Conservation (phyloP, 805 yeast genomes). For the Zygotorulaspora danielsina region DNA sequence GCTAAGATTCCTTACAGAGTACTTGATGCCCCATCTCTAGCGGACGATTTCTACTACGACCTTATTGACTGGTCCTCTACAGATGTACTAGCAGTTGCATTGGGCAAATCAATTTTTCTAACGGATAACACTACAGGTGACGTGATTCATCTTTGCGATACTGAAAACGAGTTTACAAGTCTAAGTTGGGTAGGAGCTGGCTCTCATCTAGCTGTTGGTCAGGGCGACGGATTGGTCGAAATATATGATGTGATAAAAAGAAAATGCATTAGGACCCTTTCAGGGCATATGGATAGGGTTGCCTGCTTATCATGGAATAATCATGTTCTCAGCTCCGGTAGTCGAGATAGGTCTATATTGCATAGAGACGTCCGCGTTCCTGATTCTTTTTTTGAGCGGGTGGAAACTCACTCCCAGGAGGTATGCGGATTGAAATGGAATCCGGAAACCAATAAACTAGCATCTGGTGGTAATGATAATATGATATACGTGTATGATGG, state of each 20-base stretch:
- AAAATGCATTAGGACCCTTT: slow-evolving; percentile 83
- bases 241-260: slow-evolving; percentile 88
- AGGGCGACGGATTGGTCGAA: slow-evolving; percentile 79
- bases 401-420: slow-evolving; percentile 82
- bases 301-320: slow-evolving; percentile 92
- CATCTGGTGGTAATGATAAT: slow-evolving; percentile 95
- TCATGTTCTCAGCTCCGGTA: slow-evolving; percentile 81
- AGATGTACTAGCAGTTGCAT: slow-evolving; percentile 83
- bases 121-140: slow-evolving; percentile 87
- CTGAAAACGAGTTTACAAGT: slow-evolving; percentile 75
- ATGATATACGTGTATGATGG: slow-evolving; percentile 85
- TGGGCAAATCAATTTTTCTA: slow-evolving; percentile 80
- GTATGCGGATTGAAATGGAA: slow-evolving; percentile 97
- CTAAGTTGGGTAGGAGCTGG: slow-evolving; percentile 93
- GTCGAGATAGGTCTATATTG: slow-evolving; percentile 75
- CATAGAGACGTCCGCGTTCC: slow-evolving; percentile 90
- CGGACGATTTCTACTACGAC: slow-evolving; percentile 89
- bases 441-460: slow-evolving; percentile 81
- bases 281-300: slow-evolving; percentile 83
- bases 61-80: slow-evolving; percentile 94
- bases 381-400: slow-evolving; percentile 68
- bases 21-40: slow-evolving; percentile 90
- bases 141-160: slow-evolving; percentile 74
- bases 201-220: slow-evolving; percentile 90
- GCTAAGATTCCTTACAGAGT: slow-evolving; percentile 88